Evolutionary conservation across 2,329 filamentous ascomycete species (phyloP).

Genomic region (Aspergillus sp.): DNA sequence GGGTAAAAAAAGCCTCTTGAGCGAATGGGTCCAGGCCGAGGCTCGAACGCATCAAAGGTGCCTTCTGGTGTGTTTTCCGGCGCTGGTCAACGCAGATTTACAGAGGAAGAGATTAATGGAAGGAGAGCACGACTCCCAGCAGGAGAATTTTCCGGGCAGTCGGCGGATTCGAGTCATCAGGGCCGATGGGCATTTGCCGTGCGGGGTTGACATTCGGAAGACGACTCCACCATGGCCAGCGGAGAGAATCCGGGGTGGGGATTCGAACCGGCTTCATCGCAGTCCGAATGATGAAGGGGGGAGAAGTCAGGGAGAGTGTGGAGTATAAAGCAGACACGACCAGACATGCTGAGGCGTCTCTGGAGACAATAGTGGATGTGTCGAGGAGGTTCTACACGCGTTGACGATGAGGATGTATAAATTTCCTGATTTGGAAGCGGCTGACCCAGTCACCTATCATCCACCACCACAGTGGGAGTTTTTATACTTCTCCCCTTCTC

Average conservation of each 20-base stretch:
- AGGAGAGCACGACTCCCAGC: not conserved
- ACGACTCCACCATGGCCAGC: not conserved
- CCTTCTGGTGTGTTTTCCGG: conserved; percentile 2
- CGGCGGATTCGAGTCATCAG: conserved; percentile 5
- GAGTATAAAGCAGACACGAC: not conserved
- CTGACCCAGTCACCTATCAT: no score
- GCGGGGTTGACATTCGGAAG: conserved; percentile 3
- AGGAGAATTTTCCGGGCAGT: conserved; percentile 16
- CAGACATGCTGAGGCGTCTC: no score
- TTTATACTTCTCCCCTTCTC: no score
- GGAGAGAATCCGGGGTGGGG: conserved; percentile 3
- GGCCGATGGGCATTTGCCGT: not conserved
- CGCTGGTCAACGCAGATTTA: not conserved
- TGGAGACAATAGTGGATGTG: no score
- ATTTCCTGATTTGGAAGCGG: no score
- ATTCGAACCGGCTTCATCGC: no score
- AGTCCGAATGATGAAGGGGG: no score
- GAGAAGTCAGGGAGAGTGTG: not conserved
- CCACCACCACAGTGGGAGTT: no score
- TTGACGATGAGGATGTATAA: no score
- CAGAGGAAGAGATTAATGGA: not conserved
- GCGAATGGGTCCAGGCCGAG: not conserved
- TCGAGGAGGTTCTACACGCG: no score
- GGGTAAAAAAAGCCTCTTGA: not conserved
- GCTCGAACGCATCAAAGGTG: not conserved